Percentiles rank a stretch among this genome's conserved stretches.
These are phyloP conservation scores for Mortierella sp. DNA, from an alignment of 371 early-diverging fungal genomes.

Conservation along the genomic window DNA sequence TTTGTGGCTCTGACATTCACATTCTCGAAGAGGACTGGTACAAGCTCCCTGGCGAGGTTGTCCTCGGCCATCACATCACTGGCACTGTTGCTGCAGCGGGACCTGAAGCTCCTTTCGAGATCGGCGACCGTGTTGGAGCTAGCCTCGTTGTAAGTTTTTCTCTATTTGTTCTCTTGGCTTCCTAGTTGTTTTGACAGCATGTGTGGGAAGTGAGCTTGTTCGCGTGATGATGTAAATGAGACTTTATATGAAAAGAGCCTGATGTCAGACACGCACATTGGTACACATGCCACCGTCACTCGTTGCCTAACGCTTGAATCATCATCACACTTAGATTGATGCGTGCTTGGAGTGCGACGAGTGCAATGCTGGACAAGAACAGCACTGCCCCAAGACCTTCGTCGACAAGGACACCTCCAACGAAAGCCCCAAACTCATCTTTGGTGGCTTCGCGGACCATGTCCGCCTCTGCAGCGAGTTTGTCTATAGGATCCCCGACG, in stretches of 20 bases:
- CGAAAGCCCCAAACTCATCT: constrained; percentile 25
- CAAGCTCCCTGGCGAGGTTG: constrained; percentile 35
- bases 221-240: background rate
- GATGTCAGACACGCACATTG: too few species aligned
- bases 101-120: background rate
- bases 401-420: constrained; percentile 53
- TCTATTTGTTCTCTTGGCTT: background rate
- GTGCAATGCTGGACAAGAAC: constrained; percentile 24
- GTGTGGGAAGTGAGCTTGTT: background rate
- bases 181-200: background rate
- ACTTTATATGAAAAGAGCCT: background rate
- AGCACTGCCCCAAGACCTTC: constrained; percentile 9
- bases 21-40: constrained; percentile 5
- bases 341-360: constrained; percentile 17
- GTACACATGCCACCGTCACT: background rate
- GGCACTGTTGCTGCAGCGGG: constrained; percentile 27
- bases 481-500: constrained; percentile 58
- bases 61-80: constrained; percentile 59
- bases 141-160: constrained; percentile 14
- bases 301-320: background rate
- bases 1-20: constrained; percentile 63
- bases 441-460: constrained; percentile 62
- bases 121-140: constrained; percentile 32
- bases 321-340: background rate
- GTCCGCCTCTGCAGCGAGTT: constrained; percentile 48